Conservation (phyloP, 306 rosid genomes). For the Acmispon strigosus region DNA sequence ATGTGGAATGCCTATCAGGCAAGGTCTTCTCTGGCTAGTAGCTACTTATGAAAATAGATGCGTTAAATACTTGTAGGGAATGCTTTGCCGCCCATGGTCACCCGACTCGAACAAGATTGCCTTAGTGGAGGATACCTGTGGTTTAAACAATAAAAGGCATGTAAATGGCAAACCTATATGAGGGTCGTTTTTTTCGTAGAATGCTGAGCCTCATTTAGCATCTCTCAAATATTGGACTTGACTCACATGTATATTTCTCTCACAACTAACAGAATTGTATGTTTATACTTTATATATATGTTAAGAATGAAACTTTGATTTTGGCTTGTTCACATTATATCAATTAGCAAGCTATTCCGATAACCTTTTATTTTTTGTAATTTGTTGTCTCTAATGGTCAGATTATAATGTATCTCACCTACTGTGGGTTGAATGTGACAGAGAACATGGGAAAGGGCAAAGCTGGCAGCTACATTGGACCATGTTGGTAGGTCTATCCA, state of each 20-base stretch:
- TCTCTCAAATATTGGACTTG: background rate
- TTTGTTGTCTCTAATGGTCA: background rate
- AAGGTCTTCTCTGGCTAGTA: too few relatives aligned
- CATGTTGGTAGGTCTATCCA: slow-evolving; percentile 62
- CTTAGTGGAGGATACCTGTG: too few relatives aligned
- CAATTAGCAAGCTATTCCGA: background rate
- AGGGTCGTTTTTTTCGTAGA: background rate
- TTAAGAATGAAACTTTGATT: background rate
- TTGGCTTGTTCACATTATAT: background rate
- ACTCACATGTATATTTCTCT: background rate
- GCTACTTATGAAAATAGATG: too few relatives aligned
- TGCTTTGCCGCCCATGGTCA: too few relatives aligned
- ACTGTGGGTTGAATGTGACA: slow-evolving; percentile 28
- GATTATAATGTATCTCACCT: background rate
- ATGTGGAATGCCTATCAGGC: background rate
- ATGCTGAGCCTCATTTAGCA: background rate
- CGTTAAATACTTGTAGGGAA: too few relatives aligned
- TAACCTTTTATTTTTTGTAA: background rate
- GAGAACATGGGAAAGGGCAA: slow-evolving; percentile 99
- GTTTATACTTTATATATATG: background rate
- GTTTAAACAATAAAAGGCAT: too few relatives aligned
- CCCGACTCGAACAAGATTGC: too few relatives aligned
- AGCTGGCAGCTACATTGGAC: slow-evolving; percentile 76
- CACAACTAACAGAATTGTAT: background rate
- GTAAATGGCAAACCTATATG: background rate